Evolutionary conservation across 31 red algal species (phyloP), one percentile per base, ranked within the genome.

Genomic region (Asparagopsis taxiformis): DNA sequence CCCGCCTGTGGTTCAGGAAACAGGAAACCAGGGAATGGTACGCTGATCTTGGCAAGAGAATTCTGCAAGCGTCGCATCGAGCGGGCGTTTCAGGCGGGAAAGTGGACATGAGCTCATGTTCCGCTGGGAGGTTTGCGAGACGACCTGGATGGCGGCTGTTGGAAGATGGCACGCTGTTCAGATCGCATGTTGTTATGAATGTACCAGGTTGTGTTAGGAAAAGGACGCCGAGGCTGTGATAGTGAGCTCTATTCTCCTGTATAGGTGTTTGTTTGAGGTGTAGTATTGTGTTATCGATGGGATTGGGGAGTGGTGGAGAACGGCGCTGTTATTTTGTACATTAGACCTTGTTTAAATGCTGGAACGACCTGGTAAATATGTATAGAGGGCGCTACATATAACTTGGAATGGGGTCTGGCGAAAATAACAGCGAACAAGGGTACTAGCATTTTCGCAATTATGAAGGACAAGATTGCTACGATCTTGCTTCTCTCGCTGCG

Each of bases 71-170:
- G 1, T 62, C 58, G 9, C 80, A 83, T 39, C 20, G 63, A 2
- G 89, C 79, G 16, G 89, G 89, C 11, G 73, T 63, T 31, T 39
- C 9, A 30, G 73, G 44, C 24, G 89, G 89, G 31, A 24, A 46
- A 21, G 62, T 93, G 6, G 89, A 93, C 41, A 77, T 84, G 67
- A 80, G 76, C 28, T 70, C 68, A 16, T 83, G 72, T 36, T 51
- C 70, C 24, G 79, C 89, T 3, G 89, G 89, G 20, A 49, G 89
- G 13, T 93, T 78, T 62, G 89, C 76, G 6, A 28, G 89, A 54
- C 34, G 79, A 0, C 89, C 89, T 6, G 61, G 72, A 3, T 93
- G 89, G 89, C 61, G 89, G 38, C 43, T 93, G 10, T 38, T 93
- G 25, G 72, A 70, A 38, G 74, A 80, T 61, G 88, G 88, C 1